Evolutionary conservation across 306 rosid genomes (phyloP), one percentile per base, ranked within the genome.

Genomic region (Vigna unguiculata): DNA sequence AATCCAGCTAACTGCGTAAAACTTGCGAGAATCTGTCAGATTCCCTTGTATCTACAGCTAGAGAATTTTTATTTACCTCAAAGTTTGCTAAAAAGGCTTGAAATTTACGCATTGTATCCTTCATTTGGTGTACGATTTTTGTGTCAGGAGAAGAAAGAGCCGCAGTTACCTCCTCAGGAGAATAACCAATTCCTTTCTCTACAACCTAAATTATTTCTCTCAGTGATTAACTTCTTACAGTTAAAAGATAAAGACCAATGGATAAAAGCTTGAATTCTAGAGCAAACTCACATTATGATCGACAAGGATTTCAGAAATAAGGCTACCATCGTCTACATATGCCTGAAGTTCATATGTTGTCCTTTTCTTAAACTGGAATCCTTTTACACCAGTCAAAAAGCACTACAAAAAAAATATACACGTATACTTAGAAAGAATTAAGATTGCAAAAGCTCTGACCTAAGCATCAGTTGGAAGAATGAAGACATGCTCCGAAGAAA

Each of bases 261-360:
- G n/a, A 59, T 67, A 69, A 78, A 47, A 72, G 14, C 24, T 40
- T 40, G 47, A 46, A 74, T 15, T 71, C 67, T 63, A 47, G 65
- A 70, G 69, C 43, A 43, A 71, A 83, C 97, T 89, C 87, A 95
- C 98, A 19, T 90, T 79, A 52, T 88, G 96, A 83, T 89, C 87
- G 46, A 95, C 84, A 64, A 86, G 80, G 57, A 92, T 83, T 89
- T 92, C 97, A 30, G 90, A 78, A 69, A 95, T 95, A 83, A 95
- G 93, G 78, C 97, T 89, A 38, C 98, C 98, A 58, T 95, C 98
- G 69, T 95, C 98, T 48, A 95, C 86, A 79, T 87, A 91, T 40
- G 71, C 97, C 77, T 36, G 88, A 74, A 95, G 98, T 51, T 95
- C 95, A 47, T 87, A 95, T 38, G 87, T 81, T 74, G 83, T 54